phyloP scores from a whole-genome alignment of 768 basidiomycete genomes.

The Boletales sp. region DNA sequence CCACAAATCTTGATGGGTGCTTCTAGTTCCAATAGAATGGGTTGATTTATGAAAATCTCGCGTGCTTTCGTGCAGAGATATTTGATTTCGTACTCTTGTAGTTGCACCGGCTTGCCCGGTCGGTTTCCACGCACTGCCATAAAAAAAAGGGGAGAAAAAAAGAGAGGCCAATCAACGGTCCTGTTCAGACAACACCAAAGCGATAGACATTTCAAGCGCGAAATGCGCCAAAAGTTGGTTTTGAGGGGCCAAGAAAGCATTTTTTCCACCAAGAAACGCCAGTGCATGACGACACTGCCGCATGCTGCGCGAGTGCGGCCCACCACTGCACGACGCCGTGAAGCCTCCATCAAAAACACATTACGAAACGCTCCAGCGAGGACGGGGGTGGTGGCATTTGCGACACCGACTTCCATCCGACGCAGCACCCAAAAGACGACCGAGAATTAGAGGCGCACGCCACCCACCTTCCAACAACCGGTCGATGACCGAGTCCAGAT shows the following conservation, averaged over 20 bases:
- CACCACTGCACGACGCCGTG: slow-evolving; percentile 3
- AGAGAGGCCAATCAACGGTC: slow-evolving; percentile 13
- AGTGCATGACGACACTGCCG: slow-evolving; percentile 12
- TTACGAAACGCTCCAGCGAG: neutral
- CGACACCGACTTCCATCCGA: neutral
- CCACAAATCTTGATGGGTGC: slow-evolving; percentile 99
- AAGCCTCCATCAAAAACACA: no score
- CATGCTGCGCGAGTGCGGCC: slow-evolving; percentile 8
- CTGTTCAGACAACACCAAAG: no score
- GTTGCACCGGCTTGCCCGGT: slow-evolving; percentile 96
- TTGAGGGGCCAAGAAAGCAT: neutral
- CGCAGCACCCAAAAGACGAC: slow-evolving; percentile 13
- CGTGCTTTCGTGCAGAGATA: slow-evolving; percentile 97
- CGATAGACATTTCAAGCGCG: no score
- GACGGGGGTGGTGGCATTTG: slow-evolving; percentile 1
- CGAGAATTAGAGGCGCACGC: slow-evolving; percentile 27
- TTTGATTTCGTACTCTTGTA: slow-evolving; percentile 99
- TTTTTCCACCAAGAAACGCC: slow-evolving; percentile 8
- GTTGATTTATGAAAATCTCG: slow-evolving; percentile 99
- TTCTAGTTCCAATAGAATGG: slow-evolving; percentile 95
- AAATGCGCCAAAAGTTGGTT: neutral
- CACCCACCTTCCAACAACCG: slow-evolving; percentile 91
- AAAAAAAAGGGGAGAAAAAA: slow-evolving; percentile 19
- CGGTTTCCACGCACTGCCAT: slow-evolving; percentile 90
- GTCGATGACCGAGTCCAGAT: slow-evolving; percentile 99